These are phyloP conservation scores for Fusarium nodosum DNA, from an alignment of 2,329 filamentous ascomycete genomes.

Conservation along the genomic window DNA sequence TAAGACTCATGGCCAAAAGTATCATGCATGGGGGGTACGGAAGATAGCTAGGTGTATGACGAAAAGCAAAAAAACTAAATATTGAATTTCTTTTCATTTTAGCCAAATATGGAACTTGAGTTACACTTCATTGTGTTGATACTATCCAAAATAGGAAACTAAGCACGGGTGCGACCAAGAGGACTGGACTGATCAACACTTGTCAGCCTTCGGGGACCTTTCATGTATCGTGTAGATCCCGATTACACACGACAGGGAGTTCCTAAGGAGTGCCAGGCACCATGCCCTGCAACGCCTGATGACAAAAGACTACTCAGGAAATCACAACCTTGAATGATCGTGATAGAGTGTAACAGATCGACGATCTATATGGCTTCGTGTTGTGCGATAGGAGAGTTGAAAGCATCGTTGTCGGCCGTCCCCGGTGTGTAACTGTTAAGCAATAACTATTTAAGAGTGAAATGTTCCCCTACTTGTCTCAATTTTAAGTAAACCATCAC, in stretches of 20 bases:
- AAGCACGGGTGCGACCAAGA: not conserved
- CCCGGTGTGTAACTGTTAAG: not conserved
- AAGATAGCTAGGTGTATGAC: no score
- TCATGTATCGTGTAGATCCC: not conserved
- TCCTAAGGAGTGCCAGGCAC: not conserved
- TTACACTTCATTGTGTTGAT: not conserved
- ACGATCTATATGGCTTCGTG: not conserved
- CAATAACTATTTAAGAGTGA: not conserved
- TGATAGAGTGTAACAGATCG: not conserved
- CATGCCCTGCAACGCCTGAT: not conserved
- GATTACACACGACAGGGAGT: not conserved
- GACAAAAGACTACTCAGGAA: not conserved
- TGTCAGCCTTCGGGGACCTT: not conserved
- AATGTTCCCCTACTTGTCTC: not conserved
- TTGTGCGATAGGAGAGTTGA: not conserved
- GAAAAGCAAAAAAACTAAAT: no score
- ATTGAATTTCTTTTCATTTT: not conserved
- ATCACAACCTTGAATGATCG: not conserved
- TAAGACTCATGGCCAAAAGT: no score
- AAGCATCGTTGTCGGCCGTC: not conserved
- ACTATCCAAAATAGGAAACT: not conserved
- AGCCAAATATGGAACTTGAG: not conserved
- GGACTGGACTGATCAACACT: not conserved
- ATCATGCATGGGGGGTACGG: no score
- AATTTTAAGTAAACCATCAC: rapidly evolving